phyloP scores from a whole-genome alignment of 1,139 yeast genomes.

The Zygosaccharomyces sapae region DNA sequence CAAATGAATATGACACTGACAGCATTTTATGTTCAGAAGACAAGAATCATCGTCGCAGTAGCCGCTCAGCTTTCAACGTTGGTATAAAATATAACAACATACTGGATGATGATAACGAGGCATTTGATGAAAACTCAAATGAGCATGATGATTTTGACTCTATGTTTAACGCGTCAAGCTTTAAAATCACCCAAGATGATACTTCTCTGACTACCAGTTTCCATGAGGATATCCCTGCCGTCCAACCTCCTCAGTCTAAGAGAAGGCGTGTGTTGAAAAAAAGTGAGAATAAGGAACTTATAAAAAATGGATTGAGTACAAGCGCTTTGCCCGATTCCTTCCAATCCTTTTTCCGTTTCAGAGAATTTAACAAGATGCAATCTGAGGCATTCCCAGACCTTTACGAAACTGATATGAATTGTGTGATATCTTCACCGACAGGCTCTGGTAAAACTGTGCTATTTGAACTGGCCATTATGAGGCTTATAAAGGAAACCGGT shows the following conservation, averaged over 20 bases:
- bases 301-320: slow-evolving; percentile 7
- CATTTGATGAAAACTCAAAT: slow-evolving; percentile 6
- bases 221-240: background rate
- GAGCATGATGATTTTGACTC: background rate
- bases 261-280: slow-evolving; percentile 10
- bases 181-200: background rate
- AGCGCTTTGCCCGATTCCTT: slow-evolving; percentile 33
- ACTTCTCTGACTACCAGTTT: slow-evolving; percentile 1
- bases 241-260: slow-evolving; percentile 1
- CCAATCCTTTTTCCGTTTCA: slow-evolving; percentile 38
- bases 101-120: slow-evolving; percentile 23
- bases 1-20: background rate
- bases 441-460: slow-evolving; percentile 57
- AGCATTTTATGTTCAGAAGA: background rate
- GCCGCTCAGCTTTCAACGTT: slow-evolving; percentile 22
- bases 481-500: slow-evolving; percentile 31
- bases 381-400: slow-evolving; percentile 41
- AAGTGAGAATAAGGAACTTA: background rate
- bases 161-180: background rate
- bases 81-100: slow-evolving; percentile 24
- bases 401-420: slow-evolving; percentile 39
- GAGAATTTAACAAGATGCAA: slow-evolving; percentile 48
- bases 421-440: slow-evolving; percentile 51
- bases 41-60: slow-evolving; percentile 3
- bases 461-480: slow-evolving; percentile 50